phyloP scores from a whole-genome alignment of 208 protist species.

The Tritrichomonas musculus region DNA sequence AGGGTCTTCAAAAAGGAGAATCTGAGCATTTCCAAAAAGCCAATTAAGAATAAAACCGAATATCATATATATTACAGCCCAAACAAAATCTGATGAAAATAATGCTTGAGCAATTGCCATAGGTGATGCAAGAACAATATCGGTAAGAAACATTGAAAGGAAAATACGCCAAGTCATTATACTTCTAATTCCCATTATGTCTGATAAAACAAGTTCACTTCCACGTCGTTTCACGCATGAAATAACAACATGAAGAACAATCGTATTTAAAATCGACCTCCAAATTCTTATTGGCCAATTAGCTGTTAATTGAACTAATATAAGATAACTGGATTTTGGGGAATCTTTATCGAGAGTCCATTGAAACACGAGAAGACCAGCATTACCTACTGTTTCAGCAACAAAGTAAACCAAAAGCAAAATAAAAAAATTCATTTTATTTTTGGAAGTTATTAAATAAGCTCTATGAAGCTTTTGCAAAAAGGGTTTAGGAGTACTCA shows the following conservation, averaged over 20 bases:
- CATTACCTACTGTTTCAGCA: neutral
- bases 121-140: neutral
- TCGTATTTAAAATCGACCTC: neutral
- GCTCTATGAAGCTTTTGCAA: neutral
- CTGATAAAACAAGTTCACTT: neutral
- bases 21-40: neutral
- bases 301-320: constrained; percentile 10
- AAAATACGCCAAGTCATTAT: neutral
- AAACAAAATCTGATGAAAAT: neutral
- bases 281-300: neutral
- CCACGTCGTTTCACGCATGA: neutral
- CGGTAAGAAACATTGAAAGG: neutral
- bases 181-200: neutral
- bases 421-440: neutral
- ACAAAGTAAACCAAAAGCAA: neutral
- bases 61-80: neutral
- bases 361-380: neutral
- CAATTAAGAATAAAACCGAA: constrained; percentile 21
- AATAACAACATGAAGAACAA: neutral
- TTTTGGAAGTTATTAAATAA: neutral
- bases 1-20: neutral
- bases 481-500: neutral
- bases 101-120: neutral
- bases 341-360: neutral
- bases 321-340: neutral